A percentile compares a stretch with the other conserved stretches of the same genome.
These are phyloP conservation scores for Neurospora sp. DNA, from an alignment of 495 filamentous ascomycete genomes.

Conservation along the genomic window DNA sequence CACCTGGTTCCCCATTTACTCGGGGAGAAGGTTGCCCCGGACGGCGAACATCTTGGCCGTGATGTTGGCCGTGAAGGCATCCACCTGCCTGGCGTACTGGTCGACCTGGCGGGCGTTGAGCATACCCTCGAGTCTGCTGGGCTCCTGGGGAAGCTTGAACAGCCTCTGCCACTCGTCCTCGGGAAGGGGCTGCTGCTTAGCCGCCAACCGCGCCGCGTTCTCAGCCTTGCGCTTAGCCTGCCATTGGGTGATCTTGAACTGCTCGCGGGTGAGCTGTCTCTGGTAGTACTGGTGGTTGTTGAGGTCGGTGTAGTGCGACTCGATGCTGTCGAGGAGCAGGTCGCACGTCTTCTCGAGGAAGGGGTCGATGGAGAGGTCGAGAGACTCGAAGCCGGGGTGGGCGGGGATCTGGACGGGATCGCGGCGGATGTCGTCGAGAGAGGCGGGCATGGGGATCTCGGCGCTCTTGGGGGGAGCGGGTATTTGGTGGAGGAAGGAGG, in stretches of 20 bases:
- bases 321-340: slow-evolving; percentile 88
- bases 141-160: slow-evolving; percentile 94
- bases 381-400: slow-evolving; percentile 74
- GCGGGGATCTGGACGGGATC: slow-evolving; percentile 50
- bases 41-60: slow-evolving; percentile 98
- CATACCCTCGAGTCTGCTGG: slow-evolving; percentile 82
- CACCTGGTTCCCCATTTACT: slow-evolving; percentile 18
- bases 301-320: slow-evolving; percentile 93
- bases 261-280: slow-evolving; percentile 87
- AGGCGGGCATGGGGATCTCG: slow-evolving; percentile 61
- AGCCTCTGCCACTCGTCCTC: slow-evolving; percentile 97
- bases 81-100: slow-evolving; percentile 94
- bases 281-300: slow-evolving; percentile 99
- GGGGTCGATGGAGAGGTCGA: slow-evolving; percentile 90
- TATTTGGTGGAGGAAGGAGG: slow-evolving; percentile 86
- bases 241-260: slow-evolving; percentile 92
- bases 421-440: slow-evolving; percentile 59
- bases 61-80: slow-evolving; percentile 86
- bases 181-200: slow-evolving; percentile 80
- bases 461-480: slow-evolving; percentile 42
- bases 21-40: slow-evolving; percentile 55
- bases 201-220: slow-evolving; percentile 70
- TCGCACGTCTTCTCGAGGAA: slow-evolving; percentile 99
- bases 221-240: slow-evolving; percentile 91
- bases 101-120: slow-evolving; percentile 92